These are phyloP conservation scores for Tolypocladium tropicale DNA, from an alignment of 2,329 filamentous ascomycete species.

Conservation along the genomic window DNA sequence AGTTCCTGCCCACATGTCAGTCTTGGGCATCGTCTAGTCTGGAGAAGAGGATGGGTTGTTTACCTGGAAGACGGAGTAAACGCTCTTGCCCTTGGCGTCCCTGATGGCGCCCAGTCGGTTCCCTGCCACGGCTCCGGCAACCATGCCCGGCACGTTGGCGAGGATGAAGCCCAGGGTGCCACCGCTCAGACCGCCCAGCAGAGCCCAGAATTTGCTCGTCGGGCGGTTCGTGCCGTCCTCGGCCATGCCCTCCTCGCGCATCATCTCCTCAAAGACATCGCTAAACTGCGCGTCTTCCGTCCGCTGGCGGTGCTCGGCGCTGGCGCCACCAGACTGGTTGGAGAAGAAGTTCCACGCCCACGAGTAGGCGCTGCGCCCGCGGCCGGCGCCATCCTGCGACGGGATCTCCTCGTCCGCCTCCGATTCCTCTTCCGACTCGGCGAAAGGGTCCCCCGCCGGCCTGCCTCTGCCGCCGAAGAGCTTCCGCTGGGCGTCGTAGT, in stretches of 20 bases:
- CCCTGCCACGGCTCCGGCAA: slow-evolving; percentile 86
- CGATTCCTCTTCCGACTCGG: slow-evolving; percentile 29
- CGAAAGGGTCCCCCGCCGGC: slow-evolving; percentile 28
- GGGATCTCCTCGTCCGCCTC: slow-evolving; percentile 28
- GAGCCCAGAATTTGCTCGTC: slow-evolving; percentile 73
- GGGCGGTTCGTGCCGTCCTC: slow-evolving; percentile 49
- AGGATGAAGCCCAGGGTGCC: slow-evolving; percentile 91
- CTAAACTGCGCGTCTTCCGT: slow-evolving; percentile 75
- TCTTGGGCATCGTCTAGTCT: not conserved
- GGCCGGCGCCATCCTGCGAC: slow-evolving; percentile 26
- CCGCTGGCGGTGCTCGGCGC: slow-evolving; percentile 27
- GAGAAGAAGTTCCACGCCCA: slow-evolving; percentile 65
- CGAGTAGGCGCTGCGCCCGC: slow-evolving; percentile 47
- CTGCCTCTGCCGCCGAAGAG: slow-evolving; percentile 15
- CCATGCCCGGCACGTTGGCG: slow-evolving; percentile 77
- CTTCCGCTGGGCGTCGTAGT: slow-evolving; percentile 65
- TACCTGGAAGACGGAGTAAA: slow-evolving; percentile 76
- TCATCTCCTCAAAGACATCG: slow-evolving; percentile 83
- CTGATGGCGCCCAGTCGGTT: slow-evolving; percentile 84
- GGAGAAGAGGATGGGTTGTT: slow-evolving; percentile 7
- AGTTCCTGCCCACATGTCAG: slow-evolving; percentile 47
- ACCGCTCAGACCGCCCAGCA: slow-evolving; percentile 78
- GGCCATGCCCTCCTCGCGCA: slow-evolving; percentile 75
- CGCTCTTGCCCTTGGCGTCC: slow-evolving; percentile 88
- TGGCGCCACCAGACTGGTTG: slow-evolving; percentile 10